A percentile compares a stretch with the other conserved stretches of the same genome.
phyloP scores from a whole-genome alignment of 2,329 filamentous ascomycete species.

The Alternaria metachromatica region DNA sequence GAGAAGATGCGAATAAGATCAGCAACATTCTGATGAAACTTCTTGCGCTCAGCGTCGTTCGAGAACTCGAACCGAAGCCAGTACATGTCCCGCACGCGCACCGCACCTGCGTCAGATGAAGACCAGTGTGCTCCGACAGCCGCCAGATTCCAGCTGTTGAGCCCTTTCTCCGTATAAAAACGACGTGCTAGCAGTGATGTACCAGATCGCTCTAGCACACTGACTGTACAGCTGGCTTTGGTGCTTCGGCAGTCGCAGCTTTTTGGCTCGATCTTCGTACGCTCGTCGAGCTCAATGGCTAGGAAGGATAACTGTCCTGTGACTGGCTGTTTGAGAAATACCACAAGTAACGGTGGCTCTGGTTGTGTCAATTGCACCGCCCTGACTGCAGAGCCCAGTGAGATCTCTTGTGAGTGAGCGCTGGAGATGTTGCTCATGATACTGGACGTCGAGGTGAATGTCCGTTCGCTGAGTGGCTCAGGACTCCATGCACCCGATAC shows the following conservation, averaged over 20 bases:
- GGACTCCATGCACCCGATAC: background rate
- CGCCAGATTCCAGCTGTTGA: background rate
- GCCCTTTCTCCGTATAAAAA: background rate
- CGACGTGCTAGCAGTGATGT: background rate
- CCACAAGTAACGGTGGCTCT: background rate
- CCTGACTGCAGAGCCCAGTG: background rate
- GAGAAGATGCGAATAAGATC: background rate
- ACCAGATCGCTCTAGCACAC: background rate
- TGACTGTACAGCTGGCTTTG: background rate
- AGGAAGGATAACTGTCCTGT: background rate
- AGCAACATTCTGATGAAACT: background rate
- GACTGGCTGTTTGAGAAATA: background rate
- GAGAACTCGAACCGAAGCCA: background rate
- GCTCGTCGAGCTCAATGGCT: background rate
- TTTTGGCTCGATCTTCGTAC: background rate
- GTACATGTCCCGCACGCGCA: background rate
- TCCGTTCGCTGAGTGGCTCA: background rate
- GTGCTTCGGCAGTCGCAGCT: background rate
- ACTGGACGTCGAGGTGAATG: background rate
- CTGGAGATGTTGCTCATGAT: background rate
- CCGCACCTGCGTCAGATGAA: background rate
- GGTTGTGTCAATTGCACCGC: background rate
- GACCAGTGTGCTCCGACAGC: background rate
- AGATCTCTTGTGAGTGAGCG: background rate
- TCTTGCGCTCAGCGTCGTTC: background rate